Evolutionary conservation across 192 early-diverging fungal species (phyloP).

Genomic region (Umbelopsis isabellina): DNA sequence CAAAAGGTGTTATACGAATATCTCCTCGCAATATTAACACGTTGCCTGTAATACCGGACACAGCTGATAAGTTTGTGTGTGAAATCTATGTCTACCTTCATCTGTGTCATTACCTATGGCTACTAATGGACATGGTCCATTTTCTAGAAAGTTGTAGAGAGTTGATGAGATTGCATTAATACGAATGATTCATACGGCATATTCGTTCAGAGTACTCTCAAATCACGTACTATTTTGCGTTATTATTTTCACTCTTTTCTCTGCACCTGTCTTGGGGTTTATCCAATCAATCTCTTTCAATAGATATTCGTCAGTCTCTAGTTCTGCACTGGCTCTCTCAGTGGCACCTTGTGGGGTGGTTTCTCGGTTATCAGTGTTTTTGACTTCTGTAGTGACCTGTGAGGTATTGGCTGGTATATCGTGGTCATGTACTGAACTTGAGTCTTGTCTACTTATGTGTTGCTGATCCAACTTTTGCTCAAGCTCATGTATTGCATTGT

Average conservation of each 20-base stretch:
- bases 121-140: constrained; percentile 91
- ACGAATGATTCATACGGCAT: not conserved
- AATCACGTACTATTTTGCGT: constrained; percentile 76
- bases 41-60: constrained; percentile 58
- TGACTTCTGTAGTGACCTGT: too few species aligned
- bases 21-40: constrained; percentile 75
- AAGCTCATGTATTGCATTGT: too few species aligned
- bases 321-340: too few species aligned
- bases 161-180: not conserved
- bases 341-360: too few species aligned
- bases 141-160: constrained; percentile 54
- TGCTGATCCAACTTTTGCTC: too few species aligned
- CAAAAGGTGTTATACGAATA: constrained; percentile 58
- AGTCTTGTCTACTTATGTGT: too few species aligned
- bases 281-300: constrained; percentile 76
- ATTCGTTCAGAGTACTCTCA: not conserved
- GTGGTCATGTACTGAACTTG: too few species aligned
- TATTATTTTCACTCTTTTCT: constrained; percentile 68
- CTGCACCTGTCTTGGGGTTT: constrained; percentile 48
- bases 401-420: too few species aligned
- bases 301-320: constrained; percentile 53
- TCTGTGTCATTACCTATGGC: constrained; percentile 56
- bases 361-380: too few species aligned
- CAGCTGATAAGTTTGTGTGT: not conserved
- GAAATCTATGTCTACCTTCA: not conserved